Base-by-base conservation (phyloP, 2,329 filamentous ascomycete genomes). In the Fusarium citri region DNA sequence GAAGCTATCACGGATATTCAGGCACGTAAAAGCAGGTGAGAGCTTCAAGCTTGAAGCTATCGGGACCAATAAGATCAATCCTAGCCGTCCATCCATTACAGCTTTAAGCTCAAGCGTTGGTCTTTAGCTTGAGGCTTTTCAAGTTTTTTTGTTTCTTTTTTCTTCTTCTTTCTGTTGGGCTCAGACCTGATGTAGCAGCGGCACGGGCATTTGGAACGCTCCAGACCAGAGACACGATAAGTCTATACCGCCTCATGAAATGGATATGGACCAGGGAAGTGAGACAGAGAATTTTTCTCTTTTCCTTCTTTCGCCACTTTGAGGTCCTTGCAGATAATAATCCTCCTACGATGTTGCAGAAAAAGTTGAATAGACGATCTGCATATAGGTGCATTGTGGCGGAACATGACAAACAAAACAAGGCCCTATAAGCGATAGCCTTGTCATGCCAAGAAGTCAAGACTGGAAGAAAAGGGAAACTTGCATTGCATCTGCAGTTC, bases 181-280 rank as follows among this genome's bases (percentile, higher is more conserved):
- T 49, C 48, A 37, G 34, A 37, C 34, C 12, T n/a, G 34, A 37
- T 37, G 45, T 65, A 65, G 59, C 34, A 60, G 60, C 59, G 60
- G 59, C 56, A 54, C 46, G 53, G 59, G 25, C 40, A 51, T 71
- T 63, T 72, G 23, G 72, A 74, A 56, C 66, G 64, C 63, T 74
- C 72, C 53, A 74, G 72, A 73, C 65, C 31, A 41, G 34, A 51
- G 18, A 25, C 26, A 15, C 47, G 49, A 51, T 55, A 28, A 28
- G 18, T 51, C 31, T 51, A 59, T 71, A 54, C 59, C 56, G 48
- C 49, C 49, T 37, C 14, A 25, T 7, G 23, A 50, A 54, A 45
- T 37, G 34, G 42, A n/a, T 26, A 34, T 47, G 28, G 37, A 46
- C 42, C 54, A 42, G 50, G 50, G 56, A 37, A 28, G 49, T 45